A percentile compares a stretch with the other conserved stretches of the same genome.
Conservation (phyloP, 257 asterid genomes). For the Przewalskia tangutica region DNA sequence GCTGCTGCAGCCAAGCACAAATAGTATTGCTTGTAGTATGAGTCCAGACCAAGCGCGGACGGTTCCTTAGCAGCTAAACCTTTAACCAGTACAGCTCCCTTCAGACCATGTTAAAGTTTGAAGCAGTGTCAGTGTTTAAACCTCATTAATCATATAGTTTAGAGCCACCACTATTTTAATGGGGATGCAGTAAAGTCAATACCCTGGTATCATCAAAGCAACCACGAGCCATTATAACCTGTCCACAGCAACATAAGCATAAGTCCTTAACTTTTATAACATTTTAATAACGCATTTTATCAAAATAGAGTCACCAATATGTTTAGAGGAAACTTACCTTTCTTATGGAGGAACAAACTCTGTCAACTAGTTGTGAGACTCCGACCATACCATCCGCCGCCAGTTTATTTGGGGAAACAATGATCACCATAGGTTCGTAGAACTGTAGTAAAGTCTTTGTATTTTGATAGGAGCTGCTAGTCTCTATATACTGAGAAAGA, state of each 20-base stretch:
- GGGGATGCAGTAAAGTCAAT: background rate
- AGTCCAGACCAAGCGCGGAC: constrained; percentile 93
- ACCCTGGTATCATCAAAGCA: constrained; percentile 98
- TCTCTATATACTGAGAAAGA: constrained; percentile 96
- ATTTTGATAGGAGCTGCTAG: constrained; percentile 87
- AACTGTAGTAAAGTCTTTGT: constrained; percentile 83
- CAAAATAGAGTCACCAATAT: background rate
- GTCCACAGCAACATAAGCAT: constrained; percentile 21
- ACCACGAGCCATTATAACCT: constrained; percentile 76
- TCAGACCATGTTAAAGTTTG: constrained; percentile 18
- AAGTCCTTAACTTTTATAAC: constrained; percentile 8
- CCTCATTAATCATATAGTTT: background rate
- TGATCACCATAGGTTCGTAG: constrained; percentile 77
- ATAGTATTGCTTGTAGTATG: constrained; percentile 86
- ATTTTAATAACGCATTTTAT: background rate
- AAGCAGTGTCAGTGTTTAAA: constrained; percentile 15
- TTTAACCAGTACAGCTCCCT: constrained; percentile 83
- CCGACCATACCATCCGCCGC: constrained; percentile 96
- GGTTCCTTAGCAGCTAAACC: constrained; percentile 84
- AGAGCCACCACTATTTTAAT: background rate
- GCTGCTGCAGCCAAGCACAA: constrained; percentile 98
- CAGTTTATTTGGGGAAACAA: constrained; percentile 76
- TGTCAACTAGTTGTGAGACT: constrained; percentile 79
- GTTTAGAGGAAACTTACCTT: constrained; percentile 35
- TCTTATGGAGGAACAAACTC: constrained; percentile 53